A percentile compares a stretch with the other conserved stretches of the same genome.
Conservation (phyloP, 2,329 filamentous ascomycete genomes). For the Cadophora sp. region DNA sequence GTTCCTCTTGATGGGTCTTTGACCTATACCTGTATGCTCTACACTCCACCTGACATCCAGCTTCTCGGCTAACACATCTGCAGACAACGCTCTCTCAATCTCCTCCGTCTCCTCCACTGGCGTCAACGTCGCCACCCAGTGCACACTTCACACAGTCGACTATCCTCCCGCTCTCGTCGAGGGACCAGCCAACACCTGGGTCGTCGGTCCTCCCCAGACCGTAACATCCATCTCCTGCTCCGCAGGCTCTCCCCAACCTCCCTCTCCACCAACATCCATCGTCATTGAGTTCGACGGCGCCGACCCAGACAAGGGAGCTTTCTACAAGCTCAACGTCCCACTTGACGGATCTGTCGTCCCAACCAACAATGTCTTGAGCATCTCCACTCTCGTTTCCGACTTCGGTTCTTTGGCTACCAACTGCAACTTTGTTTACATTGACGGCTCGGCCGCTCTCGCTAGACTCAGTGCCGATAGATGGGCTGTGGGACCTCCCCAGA, state of each 20-base stretch:
- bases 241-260: background rate
- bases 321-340: slow-evolving; percentile 36
- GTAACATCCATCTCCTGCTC: slow-evolving; percentile 36
- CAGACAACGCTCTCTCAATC: slow-evolving; percentile 40
- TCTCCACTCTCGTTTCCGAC: slow-evolving; percentile 36
- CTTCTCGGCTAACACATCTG: slow-evolving; percentile 13
- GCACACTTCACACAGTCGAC: slow-evolving; percentile 39
- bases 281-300: slow-evolving; percentile 40
- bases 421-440: slow-evolving; percentile 36
- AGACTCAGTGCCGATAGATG: slow-evolving; percentile 30
- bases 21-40: slow-evolving; percentile 28
- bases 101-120: slow-evolving; percentile 33
- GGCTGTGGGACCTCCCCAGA: slow-evolving; percentile 41
- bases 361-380: slow-evolving; percentile 40
- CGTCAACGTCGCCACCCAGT: slow-evolving; percentile 32
- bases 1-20: slow-evolving; percentile 35
- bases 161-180: slow-evolving; percentile 36
- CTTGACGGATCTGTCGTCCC: slow-evolving; percentile 34
- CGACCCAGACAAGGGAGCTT: slow-evolving; percentile 33
- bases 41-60: background rate
- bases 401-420: slow-evolving; percentile 30
- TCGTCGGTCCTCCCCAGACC: slow-evolving; percentile 40
- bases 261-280: slow-evolving; percentile 24
- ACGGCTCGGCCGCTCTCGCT: slow-evolving; percentile 31
- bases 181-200: slow-evolving; percentile 36